Evolutionary conservation across 805 yeast genomes (phyloP).

Genomic region (Cyberlindnera maritima): DNA sequence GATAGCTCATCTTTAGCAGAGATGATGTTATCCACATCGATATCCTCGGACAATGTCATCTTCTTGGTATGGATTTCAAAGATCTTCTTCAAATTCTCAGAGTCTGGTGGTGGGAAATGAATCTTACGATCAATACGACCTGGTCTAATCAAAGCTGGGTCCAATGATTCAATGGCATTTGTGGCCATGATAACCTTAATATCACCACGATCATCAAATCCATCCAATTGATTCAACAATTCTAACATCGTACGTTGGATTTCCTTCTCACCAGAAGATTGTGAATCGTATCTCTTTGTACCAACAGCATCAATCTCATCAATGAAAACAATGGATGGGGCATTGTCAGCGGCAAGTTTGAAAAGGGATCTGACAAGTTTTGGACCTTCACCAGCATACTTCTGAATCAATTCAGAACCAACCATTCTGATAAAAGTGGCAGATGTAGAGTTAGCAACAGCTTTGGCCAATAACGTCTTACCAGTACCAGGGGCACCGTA

Average conservation of each 20-base stretch:
- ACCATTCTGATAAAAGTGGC: conserved; percentile 96
- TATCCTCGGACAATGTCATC: conserved; percentile 87
- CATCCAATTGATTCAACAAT: conserved; percentile 90
- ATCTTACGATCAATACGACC: conserved; percentile 97
- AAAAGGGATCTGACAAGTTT: conserved; percentile 90
- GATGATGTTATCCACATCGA: conserved; percentile 84
- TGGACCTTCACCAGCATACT: conserved; percentile 97
- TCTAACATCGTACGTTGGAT: conserved; percentile 98
- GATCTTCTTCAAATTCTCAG: conserved; percentile 89
- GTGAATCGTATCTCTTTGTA: conserved; percentile 89
- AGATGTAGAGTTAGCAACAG: conserved; percentile 96
- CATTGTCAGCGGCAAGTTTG: conserved; percentile 94
- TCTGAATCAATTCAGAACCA: conserved; percentile 95
- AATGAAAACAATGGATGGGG: conserved; percentile 97
- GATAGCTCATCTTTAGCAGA: conserved; percentile 90
- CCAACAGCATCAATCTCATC: conserved; percentile 99
- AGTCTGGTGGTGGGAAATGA: conserved; percentile 93
- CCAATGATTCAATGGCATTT: conserved; percentile 88
- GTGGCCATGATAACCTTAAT: conserved; percentile 99
- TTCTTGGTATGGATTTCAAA: conserved; percentile 88
- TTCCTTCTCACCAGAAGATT: conserved; percentile 94
- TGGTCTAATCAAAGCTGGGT: conserved; percentile 95
- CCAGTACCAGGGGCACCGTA: conserved; percentile 99
- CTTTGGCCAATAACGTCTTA: conserved; percentile 91
- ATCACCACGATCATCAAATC: conserved; percentile 96